Base-by-base conservation (phyloP, 2,329 filamentous ascomycete genomes). In the Colletotrichum lentis region DNA sequence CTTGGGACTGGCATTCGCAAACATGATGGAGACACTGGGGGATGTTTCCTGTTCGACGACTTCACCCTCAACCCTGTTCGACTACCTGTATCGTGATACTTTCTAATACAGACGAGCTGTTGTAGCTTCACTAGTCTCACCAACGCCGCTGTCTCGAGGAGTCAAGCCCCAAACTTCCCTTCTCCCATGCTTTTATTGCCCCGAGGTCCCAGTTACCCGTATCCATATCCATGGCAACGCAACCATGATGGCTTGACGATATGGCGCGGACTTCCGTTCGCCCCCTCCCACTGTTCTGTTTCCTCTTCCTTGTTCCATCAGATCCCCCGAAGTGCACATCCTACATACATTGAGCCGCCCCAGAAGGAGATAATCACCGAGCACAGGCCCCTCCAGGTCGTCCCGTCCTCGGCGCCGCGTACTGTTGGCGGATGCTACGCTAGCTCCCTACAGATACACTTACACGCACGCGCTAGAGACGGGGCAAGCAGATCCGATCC, bases 401-500 rank as follows among this genome's bases (percentile, higher is more conserved):
- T 68, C 65, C 62, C 50, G 56, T 68, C 55, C 55, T 68, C 65
- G 65, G 65, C 62, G 55, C 50, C 62, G 65, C 65, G 24, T 55
- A 56, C 43, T 43, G 55, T 56, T 50, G 47, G 37, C 62, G 61
- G 54, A 65, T 61, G 65, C 62, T 65, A 65, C 65, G 44, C 65
- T 68, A 68, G 62, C 43, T 59, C 55, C 24, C 43, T 65, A 52
- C 55, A 56, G n/a, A 41, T 18, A 31, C 39, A 55, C 65, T 56
- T 65, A 39, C 14, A 35, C 49, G 43, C 14, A 35, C 49, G 43
- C 62, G 46, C 62, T 68, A 68, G 59, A 56, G 41, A 60, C 55
- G 44, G 65, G 50, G 65, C 55, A n/a, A 68, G 50, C 44, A 68
- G 62, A 68, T 68, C 62, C 50, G 62, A 68, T 65, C 50, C 62